Percentiles rank a stretch among this genome's conserved stretches.
These are phyloP conservation scores for Myriosclerotinia duriaeana DNA, from an alignment of 2,329 filamentous ascomycete species.

Conservation along the genomic window DNA sequence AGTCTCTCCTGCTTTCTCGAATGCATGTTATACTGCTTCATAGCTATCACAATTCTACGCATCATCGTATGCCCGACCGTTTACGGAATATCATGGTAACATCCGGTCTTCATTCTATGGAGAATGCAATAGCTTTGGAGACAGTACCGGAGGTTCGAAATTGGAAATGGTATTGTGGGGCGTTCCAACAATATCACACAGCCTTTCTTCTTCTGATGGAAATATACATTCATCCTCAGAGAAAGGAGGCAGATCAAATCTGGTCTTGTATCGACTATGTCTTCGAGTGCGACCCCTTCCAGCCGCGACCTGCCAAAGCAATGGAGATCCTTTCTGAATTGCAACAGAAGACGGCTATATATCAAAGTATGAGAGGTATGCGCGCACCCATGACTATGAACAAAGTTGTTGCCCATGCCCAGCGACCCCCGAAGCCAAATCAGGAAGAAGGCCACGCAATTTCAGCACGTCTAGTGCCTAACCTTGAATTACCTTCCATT, in stretches of 20 bases:
- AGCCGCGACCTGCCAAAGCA: slow-evolving; percentile 57
- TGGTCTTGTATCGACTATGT: slow-evolving; percentile 69
- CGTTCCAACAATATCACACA: slow-evolving; percentile 71
- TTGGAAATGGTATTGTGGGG: slow-evolving; percentile 71
- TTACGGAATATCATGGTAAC: slow-evolving; percentile 63
- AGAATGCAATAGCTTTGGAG: slow-evolving; percentile 56
- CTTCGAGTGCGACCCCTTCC: slow-evolving; percentile 58
- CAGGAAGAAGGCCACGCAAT: background rate
- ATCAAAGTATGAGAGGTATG: slow-evolving; percentile 58
- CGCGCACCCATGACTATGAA: slow-evolving; percentile 48
- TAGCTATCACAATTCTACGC: slow-evolving; percentile 54
- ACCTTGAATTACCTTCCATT: background rate
- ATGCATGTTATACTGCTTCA: slow-evolving; percentile 65
- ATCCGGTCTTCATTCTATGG: slow-evolving; percentile 55
- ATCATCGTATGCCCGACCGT: slow-evolving; percentile 56
- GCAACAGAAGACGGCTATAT: slow-evolving; percentile 58
- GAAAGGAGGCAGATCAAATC: slow-evolving; percentile 60
- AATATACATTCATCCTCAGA: slow-evolving; percentile 50
- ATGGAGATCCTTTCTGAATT: slow-evolving; percentile 62
- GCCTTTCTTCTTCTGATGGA: slow-evolving; percentile 69
- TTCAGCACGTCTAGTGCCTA: background rate
- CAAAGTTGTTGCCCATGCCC: slow-evolving; percentile 37
- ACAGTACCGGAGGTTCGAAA: slow-evolving; percentile 50
- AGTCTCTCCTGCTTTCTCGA: slow-evolving; percentile 62
- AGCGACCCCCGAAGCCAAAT: slow-evolving; percentile 35